Conservation (phyloP, 2,329 filamentous ascomycete genomes). For the Colletotrichum sp. region DNA sequence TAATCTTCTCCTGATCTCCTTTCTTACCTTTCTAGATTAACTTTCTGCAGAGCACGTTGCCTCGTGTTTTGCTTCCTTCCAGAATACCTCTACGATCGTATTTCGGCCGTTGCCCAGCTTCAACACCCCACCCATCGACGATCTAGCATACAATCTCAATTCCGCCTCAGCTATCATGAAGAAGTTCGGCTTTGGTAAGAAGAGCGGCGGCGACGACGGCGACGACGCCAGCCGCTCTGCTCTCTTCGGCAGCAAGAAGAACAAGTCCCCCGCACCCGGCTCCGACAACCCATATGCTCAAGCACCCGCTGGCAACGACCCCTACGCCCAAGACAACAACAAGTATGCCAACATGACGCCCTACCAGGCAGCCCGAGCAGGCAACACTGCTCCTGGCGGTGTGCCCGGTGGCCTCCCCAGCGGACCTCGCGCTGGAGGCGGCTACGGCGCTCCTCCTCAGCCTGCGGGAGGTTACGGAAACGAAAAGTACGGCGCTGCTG, state of each 20-base stretch:
- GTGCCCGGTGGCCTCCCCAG: conserved; percentile 38
- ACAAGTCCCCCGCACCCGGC: conserved; percentile 47
- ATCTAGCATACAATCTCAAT: background rate
- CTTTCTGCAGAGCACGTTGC: conserved; percentile 9
- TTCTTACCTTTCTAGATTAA: background rate
- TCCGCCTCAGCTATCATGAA: conserved; percentile 49
- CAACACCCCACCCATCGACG: background rate
- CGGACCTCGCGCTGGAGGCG: conserved; percentile 33
- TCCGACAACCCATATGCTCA: conserved; percentile 65
- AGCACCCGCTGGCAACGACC: conserved; percentile 49
- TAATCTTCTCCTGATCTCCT: background rate
- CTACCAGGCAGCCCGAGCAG: conserved; percentile 28
- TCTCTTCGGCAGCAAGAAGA: conserved; percentile 62
- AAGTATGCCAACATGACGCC: conserved; percentile 50
- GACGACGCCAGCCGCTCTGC: conserved; percentile 56
- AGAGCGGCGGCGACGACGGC: conserved; percentile 57
- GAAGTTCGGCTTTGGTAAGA: conserved; percentile 66
- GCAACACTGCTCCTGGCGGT: conserved; percentile 29
- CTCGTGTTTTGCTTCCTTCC: conserved; percentile 1
- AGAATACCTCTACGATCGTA: background rate
- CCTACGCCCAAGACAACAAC: conserved; percentile 53
- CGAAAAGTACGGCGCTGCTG: conserved; percentile 55
- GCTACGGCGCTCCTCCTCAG: conserved; percentile 26
- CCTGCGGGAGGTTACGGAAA: conserved; percentile 55
- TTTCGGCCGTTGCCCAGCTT: background rate